These are phyloP conservation scores for Penicillium sumatraense DNA, from an alignment of 2,329 filamentous ascomycete genomes.

Conservation along the genomic window DNA sequence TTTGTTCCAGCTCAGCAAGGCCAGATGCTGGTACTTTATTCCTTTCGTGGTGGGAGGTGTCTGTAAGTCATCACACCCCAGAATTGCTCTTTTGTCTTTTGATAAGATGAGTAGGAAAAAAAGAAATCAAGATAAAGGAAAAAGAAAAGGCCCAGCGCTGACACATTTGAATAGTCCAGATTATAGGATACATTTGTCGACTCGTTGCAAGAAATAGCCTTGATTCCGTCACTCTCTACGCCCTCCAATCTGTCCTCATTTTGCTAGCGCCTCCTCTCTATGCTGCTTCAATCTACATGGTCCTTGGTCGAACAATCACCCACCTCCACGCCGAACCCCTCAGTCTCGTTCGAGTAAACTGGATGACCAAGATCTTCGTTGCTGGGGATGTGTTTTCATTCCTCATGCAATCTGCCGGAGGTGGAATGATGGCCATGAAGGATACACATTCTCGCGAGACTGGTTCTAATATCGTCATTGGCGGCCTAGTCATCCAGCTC, in stretches of 20 bases:
- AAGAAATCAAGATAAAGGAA: not conserved
- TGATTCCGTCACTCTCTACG: slow-evolving; percentile 30
- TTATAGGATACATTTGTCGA: slow-evolving; percentile 36
- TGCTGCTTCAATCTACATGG: slow-evolving; percentile 46
- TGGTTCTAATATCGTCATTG: slow-evolving; percentile 54
- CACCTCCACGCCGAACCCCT: slow-evolving; percentile 38
- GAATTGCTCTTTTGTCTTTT: not conserved
- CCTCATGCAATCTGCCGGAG: slow-evolving; percentile 35
- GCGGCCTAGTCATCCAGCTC: slow-evolving; percentile 62
- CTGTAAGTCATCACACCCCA: slow-evolving; percentile 28
- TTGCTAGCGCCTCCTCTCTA: slow-evolving; percentile 48
- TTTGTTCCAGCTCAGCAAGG: slow-evolving; percentile 46
- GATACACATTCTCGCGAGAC: slow-evolving; percentile 16
- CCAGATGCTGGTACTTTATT: slow-evolving; percentile 55
- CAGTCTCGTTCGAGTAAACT: slow-evolving; percentile 35
- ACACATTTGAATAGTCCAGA: slow-evolving; percentile 47
- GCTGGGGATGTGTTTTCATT: slow-evolving; percentile 40
- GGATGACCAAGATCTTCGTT: slow-evolving; percentile 47
- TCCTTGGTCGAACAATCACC: slow-evolving; percentile 42
- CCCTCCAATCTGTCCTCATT: slow-evolving; percentile 39
- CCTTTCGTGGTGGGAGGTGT: slow-evolving; percentile 44
- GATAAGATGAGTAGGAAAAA: too few relatives aligned
- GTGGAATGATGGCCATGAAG: slow-evolving; percentile 34
- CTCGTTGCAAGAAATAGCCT: slow-evolving; percentile 31
- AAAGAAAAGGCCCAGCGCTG: not conserved